phyloP scores from a whole-genome alignment of 2,329 filamentous ascomycete genomes.

The Magnaporthiopsis incrustans region DNA sequence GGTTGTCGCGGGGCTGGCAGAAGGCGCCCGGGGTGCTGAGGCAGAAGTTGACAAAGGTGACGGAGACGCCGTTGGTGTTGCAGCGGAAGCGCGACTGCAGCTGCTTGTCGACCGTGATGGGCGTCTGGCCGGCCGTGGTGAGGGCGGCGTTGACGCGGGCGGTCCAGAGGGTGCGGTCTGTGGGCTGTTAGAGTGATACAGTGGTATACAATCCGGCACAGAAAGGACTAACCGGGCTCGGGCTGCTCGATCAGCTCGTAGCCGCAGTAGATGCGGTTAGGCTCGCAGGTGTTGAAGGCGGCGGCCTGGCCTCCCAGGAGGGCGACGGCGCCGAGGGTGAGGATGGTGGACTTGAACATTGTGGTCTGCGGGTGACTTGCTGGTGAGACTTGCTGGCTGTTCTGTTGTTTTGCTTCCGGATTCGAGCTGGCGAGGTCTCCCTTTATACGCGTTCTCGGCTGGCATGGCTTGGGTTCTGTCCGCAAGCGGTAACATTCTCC shows the following conservation, averaged over 20 bases:
- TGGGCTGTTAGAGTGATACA: too few species aligned
- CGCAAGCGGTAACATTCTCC: too few species aligned
- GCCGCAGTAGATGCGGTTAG: neutral
- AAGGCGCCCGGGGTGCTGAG: neutral
- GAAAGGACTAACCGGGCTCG: neutral
- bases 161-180: neutral
- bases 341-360: neutral
- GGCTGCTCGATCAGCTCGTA: neutral
- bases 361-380: neutral
- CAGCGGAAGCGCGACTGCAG: neutral
- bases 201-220: too few species aligned
- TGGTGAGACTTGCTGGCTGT: too few species aligned
- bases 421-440: neutral
- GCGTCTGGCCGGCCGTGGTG: neutral
- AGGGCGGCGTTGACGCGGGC: neutral
- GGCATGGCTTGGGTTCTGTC: neutral
- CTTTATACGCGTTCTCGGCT: neutral
- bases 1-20: neutral
- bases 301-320: conserved; percentile 1
- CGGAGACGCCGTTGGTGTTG: neutral
- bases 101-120: neutral
- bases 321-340: neutral
- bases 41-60: neutral
- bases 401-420: neutral
- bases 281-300: neutral